A percentile compares a stretch with the other conserved stretches of the same genome.
Evolutionary conservation across 2,329 filamentous ascomycete genomes (phyloP).

Genomic region (Aureobasidium sp.): DNA sequence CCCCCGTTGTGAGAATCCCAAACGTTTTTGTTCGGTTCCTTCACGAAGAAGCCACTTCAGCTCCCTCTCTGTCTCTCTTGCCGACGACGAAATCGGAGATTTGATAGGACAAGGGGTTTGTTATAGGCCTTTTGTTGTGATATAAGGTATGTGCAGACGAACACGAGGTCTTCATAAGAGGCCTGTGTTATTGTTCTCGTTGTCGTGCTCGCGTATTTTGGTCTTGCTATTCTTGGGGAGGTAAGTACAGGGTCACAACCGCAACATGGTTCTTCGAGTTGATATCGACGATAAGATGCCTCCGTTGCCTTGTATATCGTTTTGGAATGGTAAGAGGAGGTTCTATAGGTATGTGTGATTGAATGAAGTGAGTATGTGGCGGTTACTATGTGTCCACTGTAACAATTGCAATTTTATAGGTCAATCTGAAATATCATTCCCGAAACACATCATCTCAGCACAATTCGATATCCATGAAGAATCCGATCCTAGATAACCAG

Average conservation of each 20-base stretch:
- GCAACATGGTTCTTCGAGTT: not conserved
- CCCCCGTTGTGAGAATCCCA: not conserved
- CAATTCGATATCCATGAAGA: too few species aligned
- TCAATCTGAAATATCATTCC: too few species aligned
- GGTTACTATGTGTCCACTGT: not conserved
- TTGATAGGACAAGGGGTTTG: not conserved
- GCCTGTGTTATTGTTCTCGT: not conserved
- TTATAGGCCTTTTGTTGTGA: not conserved
- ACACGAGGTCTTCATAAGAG: not conserved
- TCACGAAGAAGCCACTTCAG: not conserved
- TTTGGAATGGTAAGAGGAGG: not conserved
- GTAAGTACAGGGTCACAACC: not conserved
- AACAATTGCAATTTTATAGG: too few species aligned
- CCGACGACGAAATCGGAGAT: not conserved
- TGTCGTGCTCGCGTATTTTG: not conserved
- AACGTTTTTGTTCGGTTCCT: not conserved
- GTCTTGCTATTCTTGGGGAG: not conserved
- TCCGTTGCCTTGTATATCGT: not conserved
- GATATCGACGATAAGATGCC: not conserved
- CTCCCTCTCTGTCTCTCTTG: not conserved
- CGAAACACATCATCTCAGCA: too few species aligned
- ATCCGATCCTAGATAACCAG: too few species aligned
- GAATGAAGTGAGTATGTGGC: not conserved
- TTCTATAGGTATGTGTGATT: not conserved
- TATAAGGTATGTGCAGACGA: not conserved